These are phyloP conservation scores for Monosporozyma solicola DNA, from an alignment of 805 yeast species.

Conservation along the genomic window DNA sequence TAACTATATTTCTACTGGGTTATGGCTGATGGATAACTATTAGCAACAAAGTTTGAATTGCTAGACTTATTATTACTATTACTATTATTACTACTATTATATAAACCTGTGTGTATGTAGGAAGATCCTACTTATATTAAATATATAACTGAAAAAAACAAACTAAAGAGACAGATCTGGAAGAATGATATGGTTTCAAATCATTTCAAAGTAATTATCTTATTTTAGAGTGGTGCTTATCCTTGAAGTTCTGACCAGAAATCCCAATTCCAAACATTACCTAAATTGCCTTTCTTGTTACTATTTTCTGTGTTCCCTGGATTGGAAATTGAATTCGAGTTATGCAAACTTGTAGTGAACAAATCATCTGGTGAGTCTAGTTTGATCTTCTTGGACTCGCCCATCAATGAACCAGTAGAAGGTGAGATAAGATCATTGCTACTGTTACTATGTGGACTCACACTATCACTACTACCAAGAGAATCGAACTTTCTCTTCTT, in stretches of 20 bases:
- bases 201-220: background rate
- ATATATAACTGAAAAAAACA: background rate
- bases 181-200: background rate
- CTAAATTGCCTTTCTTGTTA: background rate
- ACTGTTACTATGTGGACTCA: background rate
- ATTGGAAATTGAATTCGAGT: background rate
- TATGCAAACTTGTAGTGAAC: slow-evolving; percentile 6
- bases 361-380: slow-evolving; percentile 30
- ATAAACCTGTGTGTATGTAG: background rate
- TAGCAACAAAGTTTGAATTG: background rate
- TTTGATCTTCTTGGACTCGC: slow-evolving; percentile 28
- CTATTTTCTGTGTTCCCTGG: background rate
- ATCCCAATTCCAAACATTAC: slow-evolving; percentile 27
- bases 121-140: background rate
- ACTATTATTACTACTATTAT: background rate
- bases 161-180: background rate
- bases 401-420: slow-evolving; percentile 21
- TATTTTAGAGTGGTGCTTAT: background rate
- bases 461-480: background rate
- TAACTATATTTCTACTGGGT: slow-evolving; percentile 20
- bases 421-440: slow-evolving; percentile 8
- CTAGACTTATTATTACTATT: background rate
- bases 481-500: slow-evolving; percentile 23
- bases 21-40: slow-evolving; percentile 16
- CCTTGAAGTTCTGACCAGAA: slow-evolving; percentile 15